Evolutionary conservation across 208 protist genomes (phyloP), one percentile per base, ranked within the genome.

Genomic region (Herpetomonas tarakana): DNA sequence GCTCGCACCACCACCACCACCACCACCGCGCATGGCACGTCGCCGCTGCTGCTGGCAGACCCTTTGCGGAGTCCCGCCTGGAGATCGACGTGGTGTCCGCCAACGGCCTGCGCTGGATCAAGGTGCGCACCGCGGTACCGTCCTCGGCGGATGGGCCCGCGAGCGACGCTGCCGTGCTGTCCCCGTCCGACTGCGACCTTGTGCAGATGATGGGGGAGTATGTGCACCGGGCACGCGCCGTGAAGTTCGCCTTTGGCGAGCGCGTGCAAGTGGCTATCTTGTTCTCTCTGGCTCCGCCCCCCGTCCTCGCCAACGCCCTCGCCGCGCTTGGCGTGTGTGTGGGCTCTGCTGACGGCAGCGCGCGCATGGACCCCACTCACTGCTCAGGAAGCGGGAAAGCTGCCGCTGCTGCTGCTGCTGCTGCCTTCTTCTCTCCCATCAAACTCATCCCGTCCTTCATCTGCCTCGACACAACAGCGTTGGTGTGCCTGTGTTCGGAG

Each of bases 401-500:
- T 30, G 4, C 52, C 50, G 14, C 26, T 39, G 1, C 27, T 22
- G 9, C 56, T 57, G 51, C 18, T 27, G 24, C 52, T 53, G 11
- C 27, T 21, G 25, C 39, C 59, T 21, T 64, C 54, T 56, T 81
- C 19, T 65, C 70, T 12, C 52, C 62, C 1, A 28, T 67, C 7
- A 24, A 25, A 14, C 53, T 58, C 19, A 16, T 19, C 4, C 55
- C 69, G 1, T 22, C 21, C 19, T 72, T 86, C 55, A 46, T 92
- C 11, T 86, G 78, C 68, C 66, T 92, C 24, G 85, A 92, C 58
- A 86, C 78, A 14, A 92, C 85, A 0, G 77, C 81, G 6, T 58
- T 92, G n/a, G 78, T 92, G 16, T 75, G 78, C 6, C 35, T 92
- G n/a, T 87, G 78, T 64, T 84, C 81, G 18, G 73, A 86, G 26